Base-by-base conservation (phyloP, 352 stramenopile species). In the Phytophthora sp. region DNA sequence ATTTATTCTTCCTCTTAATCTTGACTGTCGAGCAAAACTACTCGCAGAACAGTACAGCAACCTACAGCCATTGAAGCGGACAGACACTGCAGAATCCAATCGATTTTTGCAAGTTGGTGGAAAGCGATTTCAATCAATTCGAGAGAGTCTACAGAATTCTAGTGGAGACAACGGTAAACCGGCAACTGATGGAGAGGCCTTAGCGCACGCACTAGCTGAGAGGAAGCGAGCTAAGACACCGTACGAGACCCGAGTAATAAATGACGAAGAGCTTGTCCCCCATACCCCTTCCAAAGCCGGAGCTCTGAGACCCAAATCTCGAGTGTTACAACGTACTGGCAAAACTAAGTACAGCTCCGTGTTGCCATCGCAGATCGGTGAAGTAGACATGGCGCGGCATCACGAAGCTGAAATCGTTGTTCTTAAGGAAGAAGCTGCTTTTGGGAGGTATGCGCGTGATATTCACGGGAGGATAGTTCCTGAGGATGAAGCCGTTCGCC, bases 171-270 rank as follows among this genome's bases (percentile, higher is more conserved):
- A 17, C 0, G 28, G 55, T 4, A 55, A 53, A n/a, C 18, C 39
- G 13, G 38, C 51, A 8, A 46, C 46, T 0, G 55, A 74, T 26
- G 69, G 69, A 17, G 72, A 69, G 11, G 73, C 67, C 18, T 34
- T 65, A 3, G 63, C 54, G 0, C 35, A 46, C 11, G 24, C 15
- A 3, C 61, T 88, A 15, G 76, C 74, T 1, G 79, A 91, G n/a
- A 65, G 76, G 18, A 93, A 82, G 34, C 62, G 77, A 3, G 65
- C 71, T 2, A 95, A 94, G 64, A 81, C 89, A 27, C 77, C 83
- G 24, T 97, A 96, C 65, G 79, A 92, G 30, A 97, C 86, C 2
- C 82, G 87, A 0, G 66, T 97, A 5, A 13, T 97, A 26, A 97
- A 96, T 24, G 88, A 96, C 53, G 79, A 95, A 51, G 85, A 92